phyloP scores from a whole-genome alignment of 2,329 filamentous ascomycete genomes.

The Diaporthe citri region DNA sequence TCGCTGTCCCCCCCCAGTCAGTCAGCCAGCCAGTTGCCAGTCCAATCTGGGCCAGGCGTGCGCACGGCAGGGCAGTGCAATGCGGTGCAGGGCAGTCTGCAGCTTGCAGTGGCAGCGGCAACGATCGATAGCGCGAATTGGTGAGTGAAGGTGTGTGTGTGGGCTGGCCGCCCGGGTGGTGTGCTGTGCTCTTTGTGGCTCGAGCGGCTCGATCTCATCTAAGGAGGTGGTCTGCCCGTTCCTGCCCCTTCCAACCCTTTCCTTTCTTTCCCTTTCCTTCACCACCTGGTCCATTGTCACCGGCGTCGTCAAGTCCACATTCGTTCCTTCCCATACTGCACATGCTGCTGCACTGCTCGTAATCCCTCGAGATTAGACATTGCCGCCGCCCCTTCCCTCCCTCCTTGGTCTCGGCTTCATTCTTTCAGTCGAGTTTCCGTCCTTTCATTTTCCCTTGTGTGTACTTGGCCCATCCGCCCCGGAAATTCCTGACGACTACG shows the following conservation, averaged over 20 bases:
- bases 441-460: conserved; percentile 55
- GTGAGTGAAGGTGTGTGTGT: not conserved
- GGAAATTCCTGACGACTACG: conserved; percentile 30
- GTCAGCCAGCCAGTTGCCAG: not conserved
- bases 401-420: conserved; percentile 58
- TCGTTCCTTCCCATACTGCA: conserved; percentile 55
- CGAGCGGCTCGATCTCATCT: conserved; percentile 39
- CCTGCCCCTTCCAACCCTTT: conserved; percentile 21
- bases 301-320: conserved; percentile 49
- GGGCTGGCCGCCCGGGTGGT: not conserved
- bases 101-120: conserved; percentile 11
- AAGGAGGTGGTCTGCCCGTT: conserved; percentile 35
- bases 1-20: not conserved
- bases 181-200: conserved; percentile 37
- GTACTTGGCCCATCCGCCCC: conserved; percentile 44
- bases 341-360: conserved; percentile 33
- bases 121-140: not conserved
- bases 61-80: not conserved
- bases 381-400: conserved; percentile 26
- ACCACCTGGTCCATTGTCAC: conserved; percentile 49
- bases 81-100: not conserved
- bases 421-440: conserved; percentile 61
- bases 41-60: conserved; percentile 11
- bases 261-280: conserved; percentile 36
- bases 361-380: conserved; percentile 24